Evolutionary conservation across 345 rosid species (phyloP).

Genomic region (Arabis alpina): DNA sequence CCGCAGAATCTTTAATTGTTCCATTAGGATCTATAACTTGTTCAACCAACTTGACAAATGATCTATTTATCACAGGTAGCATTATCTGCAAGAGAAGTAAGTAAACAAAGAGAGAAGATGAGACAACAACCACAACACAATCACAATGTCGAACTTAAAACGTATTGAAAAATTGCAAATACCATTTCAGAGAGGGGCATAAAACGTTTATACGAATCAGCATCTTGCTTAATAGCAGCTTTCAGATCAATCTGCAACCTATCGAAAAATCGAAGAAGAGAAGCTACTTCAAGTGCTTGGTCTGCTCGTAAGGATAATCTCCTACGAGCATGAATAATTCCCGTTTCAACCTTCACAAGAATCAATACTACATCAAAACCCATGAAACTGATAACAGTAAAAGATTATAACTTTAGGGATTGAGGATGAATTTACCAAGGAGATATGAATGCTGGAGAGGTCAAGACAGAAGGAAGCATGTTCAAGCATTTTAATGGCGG

Average conservation of each 20-base stretch:
- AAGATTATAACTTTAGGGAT: neutral
- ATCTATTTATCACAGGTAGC: conserved; percentile 56
- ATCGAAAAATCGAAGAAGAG: conserved; percentile 61
- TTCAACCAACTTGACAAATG: conserved; percentile 61
- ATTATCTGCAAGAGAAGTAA: conserved; percentile 56
- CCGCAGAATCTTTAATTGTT: conserved; percentile 83
- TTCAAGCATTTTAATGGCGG: conserved; percentile 74
- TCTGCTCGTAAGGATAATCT: conserved; percentile 51
- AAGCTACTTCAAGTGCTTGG: conserved; percentile 70
- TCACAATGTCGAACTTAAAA: conserved; percentile 7
- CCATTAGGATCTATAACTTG: conserved; percentile 82
- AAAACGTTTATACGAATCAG: conserved; percentile 66
- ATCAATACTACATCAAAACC: conserved; percentile 5
- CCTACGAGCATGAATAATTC: conserved; percentile 53
- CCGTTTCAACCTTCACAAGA: conserved; percentile 60
- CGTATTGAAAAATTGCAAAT: conserved; percentile 11
- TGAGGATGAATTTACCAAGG: conserved; percentile 38
- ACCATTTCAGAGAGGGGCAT: conserved; percentile 84
- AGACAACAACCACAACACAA: conserved; percentile 12
- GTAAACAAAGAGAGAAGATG: neutral
- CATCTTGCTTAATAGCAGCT: conserved; percentile 71
- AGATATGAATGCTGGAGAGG: conserved; percentile 58
- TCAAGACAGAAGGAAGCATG: conserved; percentile 70
- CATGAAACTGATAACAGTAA: neutral
- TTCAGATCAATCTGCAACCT: conserved; percentile 69